Conservation (phyloP, 2,329 filamentous ascomycete genomes). For the Drechslera avenae region DNA sequence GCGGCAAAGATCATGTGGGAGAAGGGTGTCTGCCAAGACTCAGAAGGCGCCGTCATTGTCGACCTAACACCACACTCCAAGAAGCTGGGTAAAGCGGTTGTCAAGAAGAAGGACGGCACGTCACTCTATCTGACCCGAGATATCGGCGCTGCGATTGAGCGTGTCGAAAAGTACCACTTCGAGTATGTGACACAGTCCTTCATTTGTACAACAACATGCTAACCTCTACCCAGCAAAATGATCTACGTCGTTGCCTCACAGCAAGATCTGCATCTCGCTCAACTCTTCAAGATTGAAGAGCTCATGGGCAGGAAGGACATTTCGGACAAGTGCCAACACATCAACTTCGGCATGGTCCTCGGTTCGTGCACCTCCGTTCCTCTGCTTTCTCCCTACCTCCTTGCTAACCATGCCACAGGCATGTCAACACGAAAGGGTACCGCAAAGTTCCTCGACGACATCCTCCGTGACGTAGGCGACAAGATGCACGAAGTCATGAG, state of each 20-base stretch:
- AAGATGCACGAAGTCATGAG: constrained; percentile 99
- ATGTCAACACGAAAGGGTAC: constrained; percentile 68
- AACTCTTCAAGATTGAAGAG: constrained; percentile 69
- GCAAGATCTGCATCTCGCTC: constrained; percentile 68
- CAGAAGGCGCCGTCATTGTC: constrained; percentile 69
- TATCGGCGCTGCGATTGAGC: constrained; percentile 68
- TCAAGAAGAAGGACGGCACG: constrained; percentile 70
- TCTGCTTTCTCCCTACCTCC: not conserved
- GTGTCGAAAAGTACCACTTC: constrained; percentile 65
- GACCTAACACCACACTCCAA: constrained; percentile 73
- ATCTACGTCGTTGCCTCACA: constrained; percentile 69
- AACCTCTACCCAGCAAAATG: constrained; percentile 55
- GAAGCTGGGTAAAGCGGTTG: constrained; percentile 69
- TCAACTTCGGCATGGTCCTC: constrained; percentile 70
- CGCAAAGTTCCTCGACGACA: constrained; percentile 60
- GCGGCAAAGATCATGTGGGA: constrained; percentile 65
- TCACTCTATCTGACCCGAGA: constrained; percentile 72
- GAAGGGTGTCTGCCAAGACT: constrained; percentile 65
- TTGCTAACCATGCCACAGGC: constrained; percentile 10
- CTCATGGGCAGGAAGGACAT: constrained; percentile 66
- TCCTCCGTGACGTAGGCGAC: constrained; percentile 69
- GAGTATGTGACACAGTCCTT: constrained; percentile 46
- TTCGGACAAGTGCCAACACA: constrained; percentile 63
- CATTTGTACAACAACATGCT: not conserved
- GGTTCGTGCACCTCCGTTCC: constrained; percentile 39